Base-by-base conservation (phyloP, 164 flowering plant species). In the Vitis riparia region DNA sequence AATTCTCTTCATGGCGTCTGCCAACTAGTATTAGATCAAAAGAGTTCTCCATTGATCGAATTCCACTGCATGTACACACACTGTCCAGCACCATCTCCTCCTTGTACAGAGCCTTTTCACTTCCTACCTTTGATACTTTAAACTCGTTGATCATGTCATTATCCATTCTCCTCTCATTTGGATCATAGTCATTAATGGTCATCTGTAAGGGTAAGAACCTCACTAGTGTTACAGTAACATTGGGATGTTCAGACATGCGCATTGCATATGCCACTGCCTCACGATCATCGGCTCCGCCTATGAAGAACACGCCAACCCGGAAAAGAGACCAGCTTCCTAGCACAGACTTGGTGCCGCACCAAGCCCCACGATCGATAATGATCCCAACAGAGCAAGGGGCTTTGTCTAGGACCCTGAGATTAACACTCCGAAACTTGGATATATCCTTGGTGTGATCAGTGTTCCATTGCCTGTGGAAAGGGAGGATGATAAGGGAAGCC, bases 341-440 rank as follows among this genome's bases (percentile, higher is more conserved):
- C 13, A 80, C 63, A 0, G 84, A 67, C 12, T 17, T 0, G 0
- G 73, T 48, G 1, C 73, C 73, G 0, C 8, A 65, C 11, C 69
- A 12, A 3, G 52, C 9, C 37, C 79, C 80, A 0, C 82, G 75
- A 55, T 86, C 94, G 0, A 88, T 60, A 2, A 87, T 75, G 13
- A 89, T 79, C 8, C 87, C 93, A 0, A 89, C 80, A 0, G 91
- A 81, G 64, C 90, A 88, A 5, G 89, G 89, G 0, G 84, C 84
- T 15, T 59, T 66, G 1, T 76, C 64, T 12, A 86, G 59, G 55
- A 88, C 74, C 9, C 79, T 79, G 0, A 61, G 29, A 77, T 89
- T 89, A 1, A 86, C 15, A 7, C 72, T 51, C 4, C 68, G 30
- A 49, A 61, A 73, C 0, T 17, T 47, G n/a, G 73, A 63, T 37